These are phyloP conservation scores for Lobosporangium transversale DNA, from an alignment of 192 early-diverging fungal species.

Conservation along the genomic window DNA sequence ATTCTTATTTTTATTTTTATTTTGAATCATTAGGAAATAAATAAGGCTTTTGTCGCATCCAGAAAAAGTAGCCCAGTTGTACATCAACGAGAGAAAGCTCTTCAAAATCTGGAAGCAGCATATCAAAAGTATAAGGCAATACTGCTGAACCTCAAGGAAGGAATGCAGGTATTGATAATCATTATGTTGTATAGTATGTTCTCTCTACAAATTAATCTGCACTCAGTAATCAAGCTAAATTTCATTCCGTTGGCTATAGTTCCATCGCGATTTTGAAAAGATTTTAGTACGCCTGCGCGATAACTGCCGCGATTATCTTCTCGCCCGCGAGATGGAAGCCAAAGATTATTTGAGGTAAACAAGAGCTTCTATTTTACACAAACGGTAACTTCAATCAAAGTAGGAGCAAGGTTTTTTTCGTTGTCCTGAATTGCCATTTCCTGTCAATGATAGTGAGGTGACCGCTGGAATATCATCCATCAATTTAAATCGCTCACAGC, in stretches of 20 bases:
- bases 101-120: slow-evolving; percentile 80
- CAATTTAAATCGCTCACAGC: slow-evolving; percentile 28
- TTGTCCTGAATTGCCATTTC: no score
- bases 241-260: slow-evolving; percentile 14
- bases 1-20: neutral
- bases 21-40: slow-evolving; percentile 57
- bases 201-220: no score
- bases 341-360: slow-evolving; percentile 59
- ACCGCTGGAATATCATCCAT: slow-evolving; percentile 27
- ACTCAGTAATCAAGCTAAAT: no score
- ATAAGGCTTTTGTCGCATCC: slow-evolving; percentile 73
- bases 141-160: slow-evolving; percentile 79
- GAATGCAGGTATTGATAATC: slow-evolving; percentile 69
- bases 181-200: no score
- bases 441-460: slow-evolving; percentile 41
- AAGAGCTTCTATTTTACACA: neutral
- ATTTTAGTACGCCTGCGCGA: slow-evolving; percentile 69
- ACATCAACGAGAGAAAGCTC: slow-evolving; percentile 75
- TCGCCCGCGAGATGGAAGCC: slow-evolving; percentile 74
- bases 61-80: slow-evolving; percentile 67
- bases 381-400: no score
- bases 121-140: slow-evolving; percentile 81
- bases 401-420: neutral
- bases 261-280: slow-evolving; percentile 65
- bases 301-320: slow-evolving; percentile 76